Conservation (phyloP, 2,329 filamentous ascomycete genomes). For the Clonostachys chloroleuca region DNA sequence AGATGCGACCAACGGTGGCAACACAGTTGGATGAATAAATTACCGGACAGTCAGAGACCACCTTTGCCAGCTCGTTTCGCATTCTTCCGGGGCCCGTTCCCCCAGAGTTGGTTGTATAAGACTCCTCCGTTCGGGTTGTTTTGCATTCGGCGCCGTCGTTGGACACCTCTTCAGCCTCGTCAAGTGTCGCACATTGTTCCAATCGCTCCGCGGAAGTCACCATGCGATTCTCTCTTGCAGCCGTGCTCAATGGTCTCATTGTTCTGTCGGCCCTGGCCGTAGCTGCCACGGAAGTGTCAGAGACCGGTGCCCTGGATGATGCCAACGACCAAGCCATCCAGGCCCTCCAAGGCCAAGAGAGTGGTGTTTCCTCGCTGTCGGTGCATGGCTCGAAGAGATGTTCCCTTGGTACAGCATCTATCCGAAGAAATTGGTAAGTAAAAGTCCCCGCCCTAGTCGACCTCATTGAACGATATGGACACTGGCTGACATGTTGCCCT, state of each 20-base stretch:
- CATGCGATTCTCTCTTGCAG: not conserved
- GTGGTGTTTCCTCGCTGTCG: not conserved
- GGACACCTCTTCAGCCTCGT: not conserved
- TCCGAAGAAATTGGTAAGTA: slow-evolving; percentile 3
- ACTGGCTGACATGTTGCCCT: not conserved
- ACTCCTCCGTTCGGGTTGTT: not conserved
- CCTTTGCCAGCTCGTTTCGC: too few relatives aligned
- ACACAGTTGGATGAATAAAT: too few relatives aligned
- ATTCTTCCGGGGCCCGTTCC: too few relatives aligned
- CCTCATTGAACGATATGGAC: too few relatives aligned
- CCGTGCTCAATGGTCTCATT: not conserved
- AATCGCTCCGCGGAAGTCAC: not conserved
- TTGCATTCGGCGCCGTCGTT: not conserved
- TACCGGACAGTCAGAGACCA: too few relatives aligned
- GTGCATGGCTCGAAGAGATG: not conserved
- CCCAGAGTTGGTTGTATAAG: not conserved
- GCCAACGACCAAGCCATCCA: slow-evolving; percentile 3
- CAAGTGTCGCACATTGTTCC: not conserved
- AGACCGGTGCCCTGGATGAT: not conserved
- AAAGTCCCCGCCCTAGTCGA: not conserved
- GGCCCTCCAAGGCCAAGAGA: slow-evolving; percentile 1
- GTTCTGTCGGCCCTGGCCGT: not conserved
- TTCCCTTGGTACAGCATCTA: slow-evolving; percentile 1
- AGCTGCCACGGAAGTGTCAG: not conserved
- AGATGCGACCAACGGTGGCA: too few relatives aligned